Conservation (phyloP, 129 eudicot genomes). For the carrot (Daucus carota) region DNA sequence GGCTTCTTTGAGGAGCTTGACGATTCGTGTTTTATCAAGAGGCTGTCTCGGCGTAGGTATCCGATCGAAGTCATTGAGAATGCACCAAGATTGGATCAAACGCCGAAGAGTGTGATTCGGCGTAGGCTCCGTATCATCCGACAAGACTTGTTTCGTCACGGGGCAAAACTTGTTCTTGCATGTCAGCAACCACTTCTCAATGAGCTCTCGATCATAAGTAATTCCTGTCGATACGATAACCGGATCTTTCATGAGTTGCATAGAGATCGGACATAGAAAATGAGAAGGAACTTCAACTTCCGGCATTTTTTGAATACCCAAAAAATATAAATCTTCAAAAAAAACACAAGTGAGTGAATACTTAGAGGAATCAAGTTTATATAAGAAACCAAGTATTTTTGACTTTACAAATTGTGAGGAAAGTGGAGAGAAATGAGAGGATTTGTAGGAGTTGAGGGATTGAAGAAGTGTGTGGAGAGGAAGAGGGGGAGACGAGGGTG, state of each 20-base stretch:
- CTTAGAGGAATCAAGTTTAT: not conserved
- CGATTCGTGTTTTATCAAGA: constrained; percentile 30
- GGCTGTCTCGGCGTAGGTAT: constrained; percentile 50
- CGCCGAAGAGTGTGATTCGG: constrained; percentile 88
- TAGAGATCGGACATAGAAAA: constrained; percentile 83
- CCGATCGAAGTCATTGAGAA: constrained; percentile 38
- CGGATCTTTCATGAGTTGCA: constrained; percentile 90
- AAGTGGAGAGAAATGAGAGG: constrained; percentile 3
- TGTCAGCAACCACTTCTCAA: constrained; percentile 60
- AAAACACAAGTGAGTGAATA: not conserved
- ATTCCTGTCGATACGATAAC: constrained; percentile 73
- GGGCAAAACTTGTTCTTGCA: constrained; percentile 55
- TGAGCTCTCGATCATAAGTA: constrained; percentile 70
- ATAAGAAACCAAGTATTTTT: not conserved
- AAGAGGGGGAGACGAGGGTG: not conserved
- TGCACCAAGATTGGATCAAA: constrained; percentile 81
- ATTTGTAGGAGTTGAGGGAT: not conserved
- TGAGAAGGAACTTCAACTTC: constrained; percentile 62
- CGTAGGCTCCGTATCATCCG: constrained; percentile 31
- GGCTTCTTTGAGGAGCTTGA: constrained; percentile 45
- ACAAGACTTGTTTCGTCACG: constrained; percentile 53
- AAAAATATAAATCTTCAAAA: not conserved
- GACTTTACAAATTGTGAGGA: constrained; percentile 6
- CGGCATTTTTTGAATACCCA: constrained; percentile 14
- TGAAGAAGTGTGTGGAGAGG: not conserved